Base-by-base conservation (phyloP, 2,329 filamentous ascomycete species). In the Penicillium sp. region DNA sequence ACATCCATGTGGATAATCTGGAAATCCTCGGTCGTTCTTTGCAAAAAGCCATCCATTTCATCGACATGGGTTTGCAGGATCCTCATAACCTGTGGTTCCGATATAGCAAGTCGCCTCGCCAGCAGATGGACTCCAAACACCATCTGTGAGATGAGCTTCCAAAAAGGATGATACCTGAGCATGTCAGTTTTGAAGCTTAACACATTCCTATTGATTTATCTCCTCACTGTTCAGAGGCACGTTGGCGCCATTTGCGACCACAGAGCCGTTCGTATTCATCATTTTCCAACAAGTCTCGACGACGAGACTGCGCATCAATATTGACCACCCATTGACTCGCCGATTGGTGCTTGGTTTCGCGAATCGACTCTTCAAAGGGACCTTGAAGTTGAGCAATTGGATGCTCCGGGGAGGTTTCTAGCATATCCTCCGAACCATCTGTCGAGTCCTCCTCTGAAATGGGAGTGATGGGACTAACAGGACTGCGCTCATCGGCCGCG, bases 51-150 rank as follows among this genome's bases (percentile, higher is more conserved):
- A 74, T 98, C 95, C 29, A 98, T 86, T 73, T 98, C 93, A 69
- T 96, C 90, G 59, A 98, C 95, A 73, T 98, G 93, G 14, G 86
- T 87, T 70, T 97, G 91, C 55, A 98, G 81, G 52, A 98, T 98
- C 62, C 84, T 87, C 61, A 96, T 88, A 13, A 97, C 93, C 71
- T 96, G 90, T 33, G 86, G 82, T 64, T 96, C 90, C 64, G 91
- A 96, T 74, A 93, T 96, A 52, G 95, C 93, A 72, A 96, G 85
- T 59, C 88, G 87, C 68, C 93, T 88, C 54, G 96, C 85, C 56
- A 98, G 78, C 45, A 98, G 80, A 73, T 97, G 93, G 37, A 98
- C 88, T 21, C 95, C 93, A 73, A 98, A 98, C 1, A 91, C 89
- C 65, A 98, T 93, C 75, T 98, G 93, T 16, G 93, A 88, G 70